Percentiles rank a stretch among this genome's conserved stretches.
These are phyloP conservation scores for Arabidopsis hybrid DNA, from an alignment of 441 rosid species.

Conservation along the genomic window DNA sequence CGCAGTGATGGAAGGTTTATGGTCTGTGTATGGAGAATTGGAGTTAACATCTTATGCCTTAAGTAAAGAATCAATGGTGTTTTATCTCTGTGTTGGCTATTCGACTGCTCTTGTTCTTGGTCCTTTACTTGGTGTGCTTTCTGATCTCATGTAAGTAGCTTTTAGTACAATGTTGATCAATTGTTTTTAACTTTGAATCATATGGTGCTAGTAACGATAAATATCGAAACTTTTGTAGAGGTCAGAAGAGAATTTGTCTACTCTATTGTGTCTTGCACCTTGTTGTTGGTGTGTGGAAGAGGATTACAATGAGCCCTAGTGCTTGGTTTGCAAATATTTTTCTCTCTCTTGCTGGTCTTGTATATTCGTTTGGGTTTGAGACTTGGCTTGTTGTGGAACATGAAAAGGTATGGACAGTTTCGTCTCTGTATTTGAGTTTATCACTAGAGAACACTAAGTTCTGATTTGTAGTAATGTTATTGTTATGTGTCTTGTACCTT, in stretches of 20 bases:
- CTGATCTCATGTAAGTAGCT: conserved; percentile 74
- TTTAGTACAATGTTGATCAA: conserved; percentile 15
- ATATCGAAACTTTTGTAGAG: conserved; percentile 52
- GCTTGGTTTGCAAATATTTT: conserved; percentile 66
- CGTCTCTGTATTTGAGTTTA: neutral
- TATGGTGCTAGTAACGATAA: neutral
- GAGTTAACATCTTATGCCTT: conserved; percentile 58
- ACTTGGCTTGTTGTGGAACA: conserved; percentile 86
- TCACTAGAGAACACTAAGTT: neutral
- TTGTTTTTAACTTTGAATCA: neutral
- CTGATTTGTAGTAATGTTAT: neutral
- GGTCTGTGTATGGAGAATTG: conserved; percentile 85
- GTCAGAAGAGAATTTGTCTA: conserved; percentile 78
- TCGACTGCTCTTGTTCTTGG: conserved; percentile 68
- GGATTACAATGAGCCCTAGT: conserved; percentile 58
- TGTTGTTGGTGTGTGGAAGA: conserved; percentile 77
- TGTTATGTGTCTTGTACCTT: conserved; percentile 26
- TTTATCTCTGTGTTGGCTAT: conserved; percentile 61
- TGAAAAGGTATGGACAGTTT: conserved; percentile 74
- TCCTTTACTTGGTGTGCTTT: conserved; percentile 69
- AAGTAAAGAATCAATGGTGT: conserved; percentile 62
- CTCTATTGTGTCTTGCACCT: conserved; percentile 76
- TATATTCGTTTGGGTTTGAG: conserved; percentile 84
- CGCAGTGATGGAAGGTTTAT: conserved; percentile 77
- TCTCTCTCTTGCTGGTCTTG: conserved; percentile 72